phyloP scores from a whole-genome alignment of 169 alveolate genomes.

The Cryptosporidium tyzzeri region DNA sequence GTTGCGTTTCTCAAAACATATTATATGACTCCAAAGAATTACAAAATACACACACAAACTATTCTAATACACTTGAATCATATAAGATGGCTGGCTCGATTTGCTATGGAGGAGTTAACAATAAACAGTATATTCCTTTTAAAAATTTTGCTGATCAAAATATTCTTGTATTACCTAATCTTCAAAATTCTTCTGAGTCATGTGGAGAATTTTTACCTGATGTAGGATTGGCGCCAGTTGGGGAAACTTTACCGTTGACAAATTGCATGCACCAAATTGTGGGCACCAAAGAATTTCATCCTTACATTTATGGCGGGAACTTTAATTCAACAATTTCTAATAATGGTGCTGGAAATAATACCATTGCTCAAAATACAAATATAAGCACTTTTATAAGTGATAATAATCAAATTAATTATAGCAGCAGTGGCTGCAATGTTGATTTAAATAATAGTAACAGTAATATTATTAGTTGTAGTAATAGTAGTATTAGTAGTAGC shows the following conservation, averaged over 20 bases:
- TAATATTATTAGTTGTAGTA: not conserved
- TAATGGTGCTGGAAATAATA: not conserved
- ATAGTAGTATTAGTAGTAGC: not conserved
- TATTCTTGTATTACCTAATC: not conserved
- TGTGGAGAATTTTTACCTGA: constrained; percentile 22
- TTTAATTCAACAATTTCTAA: not conserved
- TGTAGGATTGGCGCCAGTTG: constrained; percentile 3
- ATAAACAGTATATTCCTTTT: not conserved
- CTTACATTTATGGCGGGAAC: not conserved
- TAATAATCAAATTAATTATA: not conserved
- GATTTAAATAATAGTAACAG: not conserved
- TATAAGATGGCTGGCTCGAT: not conserved
- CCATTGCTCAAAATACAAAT: not conserved
- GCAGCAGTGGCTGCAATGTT: not conserved
- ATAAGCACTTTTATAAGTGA: not conserved
- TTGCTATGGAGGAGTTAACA: not conserved
- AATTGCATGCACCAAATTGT: constrained; percentile 8
- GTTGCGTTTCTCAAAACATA: not conserved
- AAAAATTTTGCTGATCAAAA: not conserved
- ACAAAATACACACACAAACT: not conserved
- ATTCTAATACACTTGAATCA: not conserved
- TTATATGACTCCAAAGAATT: not conserved
- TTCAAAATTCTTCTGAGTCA: not conserved
- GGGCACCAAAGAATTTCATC: not conserved
- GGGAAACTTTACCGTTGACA: not conserved